phyloP scores from a whole-genome alignment of 2,329 filamentous ascomycete species.

The Beauveria rudraprayagi region DNA sequence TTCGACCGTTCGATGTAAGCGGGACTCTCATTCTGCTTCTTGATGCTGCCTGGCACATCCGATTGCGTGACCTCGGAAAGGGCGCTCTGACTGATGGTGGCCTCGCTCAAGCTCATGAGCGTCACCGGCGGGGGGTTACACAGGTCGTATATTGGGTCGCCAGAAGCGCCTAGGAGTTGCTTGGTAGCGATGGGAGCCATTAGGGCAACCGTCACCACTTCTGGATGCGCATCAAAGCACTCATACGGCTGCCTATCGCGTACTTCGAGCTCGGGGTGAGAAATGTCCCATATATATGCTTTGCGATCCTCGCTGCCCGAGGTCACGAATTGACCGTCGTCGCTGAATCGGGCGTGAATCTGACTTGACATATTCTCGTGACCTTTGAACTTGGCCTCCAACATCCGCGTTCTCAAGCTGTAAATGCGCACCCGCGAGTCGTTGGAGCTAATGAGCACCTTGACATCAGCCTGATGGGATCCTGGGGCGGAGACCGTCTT shows the following conservation, averaged over 20 bases:
- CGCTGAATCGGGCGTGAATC: slow-evolving; percentile 81
- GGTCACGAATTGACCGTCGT: slow-evolving; percentile 78
- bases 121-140: slow-evolving; percentile 92
- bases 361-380: slow-evolving; percentile 87
- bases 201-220: slow-evolving; percentile 81
- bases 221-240: slow-evolving; percentile 81
- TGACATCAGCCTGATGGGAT: slow-evolving; percentile 54
- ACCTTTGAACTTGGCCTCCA: slow-evolving; percentile 86
- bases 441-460: slow-evolving; percentile 86
- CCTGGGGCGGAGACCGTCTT: slow-evolving; percentile 35
- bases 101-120: slow-evolving; percentile 65
- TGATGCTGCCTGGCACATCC: slow-evolving; percentile 25
- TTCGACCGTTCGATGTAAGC: slow-evolving; percentile 68
- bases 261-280: slow-evolving; percentile 47
- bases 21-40: slow-evolving; percentile 59
- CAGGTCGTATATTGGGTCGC: slow-evolving; percentile 90
- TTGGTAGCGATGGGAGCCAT: slow-evolving; percentile 75
- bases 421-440: slow-evolving; percentile 89
- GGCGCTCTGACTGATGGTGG: slow-evolving; percentile 33
- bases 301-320: slow-evolving; percentile 89
- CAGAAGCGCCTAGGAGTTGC: slow-evolving; percentile 68
- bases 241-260: slow-evolving; percentile 79
- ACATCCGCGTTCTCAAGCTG: slow-evolving; percentile 71
- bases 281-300: slow-evolving; percentile 76
- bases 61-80: slow-evolving; percentile 28